These are phyloP conservation scores for Hyphodiscus sp. DNA, from an alignment of 2,329 filamentous ascomycete species.

Conservation along the genomic window DNA sequence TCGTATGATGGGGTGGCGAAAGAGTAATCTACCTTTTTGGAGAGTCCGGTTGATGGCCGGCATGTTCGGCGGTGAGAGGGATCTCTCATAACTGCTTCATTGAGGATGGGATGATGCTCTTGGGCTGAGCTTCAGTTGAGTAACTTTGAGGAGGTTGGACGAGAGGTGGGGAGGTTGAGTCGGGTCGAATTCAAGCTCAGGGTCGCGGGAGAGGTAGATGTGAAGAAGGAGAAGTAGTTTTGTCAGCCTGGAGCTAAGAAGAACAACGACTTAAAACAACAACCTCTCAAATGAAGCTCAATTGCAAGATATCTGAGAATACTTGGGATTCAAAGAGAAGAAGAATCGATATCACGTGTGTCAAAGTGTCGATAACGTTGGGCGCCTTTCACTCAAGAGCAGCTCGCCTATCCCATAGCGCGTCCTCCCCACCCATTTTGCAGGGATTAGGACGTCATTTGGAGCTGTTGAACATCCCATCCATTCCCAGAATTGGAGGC, in stretches of 20 bases:
- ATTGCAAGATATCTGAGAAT: neutral
- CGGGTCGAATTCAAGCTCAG: neutral
- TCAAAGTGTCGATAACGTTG: slow-evolving; percentile 7
- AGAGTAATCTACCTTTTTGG: slow-evolving; percentile 1
- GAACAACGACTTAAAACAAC: neutral
- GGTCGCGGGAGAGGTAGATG: neutral
- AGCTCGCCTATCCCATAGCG: slow-evolving; percentile 3
- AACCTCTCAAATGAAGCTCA: neutral
- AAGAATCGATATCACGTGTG: neutral
- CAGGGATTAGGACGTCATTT: slow-evolving; percentile 16
- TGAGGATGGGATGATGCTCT: neutral
- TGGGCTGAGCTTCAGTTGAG: neutral
- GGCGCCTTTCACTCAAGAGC: neutral
- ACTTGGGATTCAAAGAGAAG: neutral
- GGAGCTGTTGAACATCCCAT: slow-evolving; percentile 2
- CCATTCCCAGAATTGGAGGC: neutral
- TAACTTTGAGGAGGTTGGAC: neutral
- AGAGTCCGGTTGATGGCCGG: slow-evolving; percentile 18
- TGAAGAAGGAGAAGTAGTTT: neutral
- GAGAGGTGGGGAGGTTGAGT: neutral
- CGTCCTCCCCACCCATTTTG: neutral
- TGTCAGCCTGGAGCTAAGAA: neutral
- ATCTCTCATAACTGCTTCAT: slow-evolving; percentile 19
- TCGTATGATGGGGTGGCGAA: slow-evolving; percentile 8
- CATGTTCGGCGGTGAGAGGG: slow-evolving; percentile 10